Base-by-base conservation (phyloP, 2,329 filamentous ascomycete genomes). In the Plectosphaerella plurivora region DNA sequence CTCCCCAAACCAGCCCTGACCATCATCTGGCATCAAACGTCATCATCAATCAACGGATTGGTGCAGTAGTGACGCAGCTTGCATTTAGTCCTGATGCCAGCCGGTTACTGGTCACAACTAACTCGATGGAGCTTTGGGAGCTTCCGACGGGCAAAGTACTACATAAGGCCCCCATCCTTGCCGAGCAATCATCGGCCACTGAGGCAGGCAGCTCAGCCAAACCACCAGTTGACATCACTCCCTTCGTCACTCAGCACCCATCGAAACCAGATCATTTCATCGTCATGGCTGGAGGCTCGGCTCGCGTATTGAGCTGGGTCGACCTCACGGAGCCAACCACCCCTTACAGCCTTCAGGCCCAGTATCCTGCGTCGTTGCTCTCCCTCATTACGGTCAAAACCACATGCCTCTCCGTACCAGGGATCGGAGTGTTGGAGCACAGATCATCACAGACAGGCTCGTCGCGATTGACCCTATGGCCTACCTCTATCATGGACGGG, bases 91-190 rank as follows among this genome's bases (percentile, higher is more conserved):
- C 53, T 9, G 48, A 50, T 15, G 56, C 55, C 22, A 55, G 61
- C 28, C 58, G 60, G 14, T 45, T 65, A 11, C 51, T 64, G 2
- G 39, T 64, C 15, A 52, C 48, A 37, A 57, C 59, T 16, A 44
- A 59, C 22, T 20, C 41, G 4, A 51, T 59, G 33, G 52, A 61
- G 47, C 49, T 64, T 2, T 65, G 60, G 61, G 57, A 58, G 35
- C 49, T 64, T 11, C 56, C 59, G 18, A 58, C 55, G 11, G 60
- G 58, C 9, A 49, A 35, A 15, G 50, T 58, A 42, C 48, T 60
- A 36, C 12, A 12, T 37, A 36, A 12, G 12, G 37, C 16, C 18
- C 10, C 4, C 44, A 37, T 33, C 35, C 37, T 37, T 18, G 25
- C 18, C 35, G 45, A 36, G 18, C 28, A 5, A 35, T 28, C 44